Conservation (phyloP, 2,329 filamentous ascomycete genomes). For the Aureobasidium namibiae region DNA sequence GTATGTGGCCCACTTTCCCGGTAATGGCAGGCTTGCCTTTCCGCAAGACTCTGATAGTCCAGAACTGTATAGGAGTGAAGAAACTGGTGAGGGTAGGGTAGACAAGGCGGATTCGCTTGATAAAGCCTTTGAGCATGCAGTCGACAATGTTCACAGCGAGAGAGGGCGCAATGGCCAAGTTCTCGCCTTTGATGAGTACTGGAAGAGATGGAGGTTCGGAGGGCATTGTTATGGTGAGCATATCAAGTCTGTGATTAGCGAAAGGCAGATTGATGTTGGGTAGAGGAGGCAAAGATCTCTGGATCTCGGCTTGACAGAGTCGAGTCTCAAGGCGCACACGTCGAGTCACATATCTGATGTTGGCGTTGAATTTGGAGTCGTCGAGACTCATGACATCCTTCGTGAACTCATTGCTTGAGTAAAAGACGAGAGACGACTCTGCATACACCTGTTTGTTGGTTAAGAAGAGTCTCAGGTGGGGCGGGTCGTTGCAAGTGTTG, state of each 20-base stretch:
- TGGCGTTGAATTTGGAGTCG: neutral
- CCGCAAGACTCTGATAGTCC: neutral
- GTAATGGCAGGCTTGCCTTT: neutral
- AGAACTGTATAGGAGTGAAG: neutral
- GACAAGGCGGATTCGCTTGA: neutral
- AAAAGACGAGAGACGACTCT: neutral
- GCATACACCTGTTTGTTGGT: neutral
- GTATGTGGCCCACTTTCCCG: neutral
- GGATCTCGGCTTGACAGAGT: neutral
- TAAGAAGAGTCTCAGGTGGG: neutral
- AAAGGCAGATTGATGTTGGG: neutral
- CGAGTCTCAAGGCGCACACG: neutral
- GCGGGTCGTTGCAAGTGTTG: neutral
- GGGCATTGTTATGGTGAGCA: neutral
- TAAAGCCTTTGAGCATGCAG: neutral
- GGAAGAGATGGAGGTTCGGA: neutral
- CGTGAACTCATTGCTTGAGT: neutral
- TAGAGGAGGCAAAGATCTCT: neutral
- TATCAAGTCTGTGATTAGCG: neutral
- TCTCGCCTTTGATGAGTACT: no score
- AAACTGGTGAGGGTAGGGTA: neutral
- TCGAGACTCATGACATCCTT: neutral
- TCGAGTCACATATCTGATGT: neutral
- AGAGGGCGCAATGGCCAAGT: neutral
- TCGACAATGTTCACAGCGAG: neutral